Evolutionary conservation across 1,139 yeast genomes (phyloP), one percentile per base, ranked within the genome.

Genomic region (Ashbya aceris): DNA sequence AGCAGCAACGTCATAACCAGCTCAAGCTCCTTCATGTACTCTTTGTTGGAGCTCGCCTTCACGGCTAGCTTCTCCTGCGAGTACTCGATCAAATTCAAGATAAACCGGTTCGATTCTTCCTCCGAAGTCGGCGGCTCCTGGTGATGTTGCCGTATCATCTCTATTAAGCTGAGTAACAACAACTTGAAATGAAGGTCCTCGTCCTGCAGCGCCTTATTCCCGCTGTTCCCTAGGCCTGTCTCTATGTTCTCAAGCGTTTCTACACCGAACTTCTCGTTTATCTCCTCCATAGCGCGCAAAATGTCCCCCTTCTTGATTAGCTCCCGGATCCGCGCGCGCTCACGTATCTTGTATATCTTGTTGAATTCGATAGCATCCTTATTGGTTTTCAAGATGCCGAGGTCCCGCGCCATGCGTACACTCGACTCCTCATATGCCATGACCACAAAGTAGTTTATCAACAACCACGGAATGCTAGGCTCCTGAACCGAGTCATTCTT

Each of bases 1-100:
- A 82, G 64, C 37, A 73, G 45, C 40, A 78, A 65, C 42, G 86
- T 79, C 85, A 82, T 80, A 8, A 85, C 76, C 30, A 78, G 64
- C 54, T 82, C 89, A 47, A 82, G 64, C 49, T 81, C 85, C 46
- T 75, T 73, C 61, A 80, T 65, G 55, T 64, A 79, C 48, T 56
- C 65, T 59, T 56, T 64, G 57, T 60, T 80, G 61, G 63, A 67
- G 36, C 75, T 60, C 17, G 83, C 79, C 60, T 78, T 71, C 46
- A 70, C 69, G 3, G 83, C 72, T 50, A 82, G 60, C 52, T 78
- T 77, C 30, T 71, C 76, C 44, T 79, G 69, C 2, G 82, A 79
- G 62, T 83, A 83, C 11, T 66, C 62, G 14, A 83, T 73, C 7
- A 82, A 70, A 8, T 66, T 68, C 46, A 75, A 64, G 37, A 84